A percentile compares a stretch with the other conserved stretches of the same genome.
Conservation (phyloP, 83 land plant genomes). For the Isoetes engelmannii region DNA sequence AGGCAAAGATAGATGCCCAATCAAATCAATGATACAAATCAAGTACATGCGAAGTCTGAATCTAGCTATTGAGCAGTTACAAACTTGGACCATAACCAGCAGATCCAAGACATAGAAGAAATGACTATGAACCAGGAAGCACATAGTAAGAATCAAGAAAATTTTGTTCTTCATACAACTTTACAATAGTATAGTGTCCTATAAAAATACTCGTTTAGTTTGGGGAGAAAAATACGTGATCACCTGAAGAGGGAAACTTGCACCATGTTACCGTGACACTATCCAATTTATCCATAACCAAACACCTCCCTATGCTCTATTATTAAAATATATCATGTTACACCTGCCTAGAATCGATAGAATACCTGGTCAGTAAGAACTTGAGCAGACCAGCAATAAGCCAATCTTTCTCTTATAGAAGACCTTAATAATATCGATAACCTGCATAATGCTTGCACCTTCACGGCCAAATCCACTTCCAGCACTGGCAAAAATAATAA, state of each 20-base stretch:
- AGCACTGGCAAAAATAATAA: constrained; percentile 56
- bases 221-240: no score
- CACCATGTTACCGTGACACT: constrained; percentile 26
- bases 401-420: constrained; percentile 39
- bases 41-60: constrained; percentile 18
- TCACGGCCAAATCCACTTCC: constrained; percentile 28
- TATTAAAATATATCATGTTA: no score
- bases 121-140: constrained; percentile 11
- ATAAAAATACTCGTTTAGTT: no score
- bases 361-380: constrained; percentile 50
- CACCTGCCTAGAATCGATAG: no score
- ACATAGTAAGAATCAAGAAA: constrained; percentile 15
- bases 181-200: constrained; percentile 15
- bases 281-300: constrained; percentile 30
- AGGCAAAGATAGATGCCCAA: constrained; percentile 20
- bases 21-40: constrained; percentile 21
- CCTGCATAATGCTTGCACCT: constrained; percentile 38
- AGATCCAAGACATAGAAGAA: constrained; percentile 15
- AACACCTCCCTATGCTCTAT: no score
- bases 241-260: constrained; percentile 28
- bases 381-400: constrained; percentile 27
- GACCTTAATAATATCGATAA: constrained; percentile 48
- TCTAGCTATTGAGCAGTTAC: constrained; percentile 24
- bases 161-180: constrained; percentile 12
- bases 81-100: constrained; percentile 16